Evolutionary conservation across 2,329 filamentous ascomycete species (phyloP), one percentile per base, ranked within the genome.

Genomic region (Ambrosiella cleistominuta): DNA sequence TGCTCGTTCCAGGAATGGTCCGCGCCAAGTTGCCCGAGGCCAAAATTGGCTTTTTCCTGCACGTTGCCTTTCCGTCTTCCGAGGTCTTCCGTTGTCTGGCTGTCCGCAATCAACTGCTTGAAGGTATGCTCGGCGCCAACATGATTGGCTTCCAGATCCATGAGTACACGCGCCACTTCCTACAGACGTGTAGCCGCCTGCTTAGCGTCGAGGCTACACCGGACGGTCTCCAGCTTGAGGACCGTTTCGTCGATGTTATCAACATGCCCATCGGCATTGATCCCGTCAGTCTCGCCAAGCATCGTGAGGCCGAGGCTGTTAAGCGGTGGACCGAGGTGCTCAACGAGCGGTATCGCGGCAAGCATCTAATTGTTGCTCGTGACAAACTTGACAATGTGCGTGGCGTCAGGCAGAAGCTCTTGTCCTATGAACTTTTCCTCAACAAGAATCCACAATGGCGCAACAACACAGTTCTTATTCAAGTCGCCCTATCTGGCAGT

Each of bases 331-430:
- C 95, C 54, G 74, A 81, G 54, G 85, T 83, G 27, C 85, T 97
- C 70, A 79, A 83, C 62, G 85, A 95, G 61, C 81, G 86, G 51
- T 97, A 96, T 71, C 79, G 83, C 63, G 88, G 83, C 64, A 96
- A 96, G 75, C 85, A 82, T 65, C 78, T 97, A 58, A 94, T 97
- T 64, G 90, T 96, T 11, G 88, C 88, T 8, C 83, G 91, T 56
- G 91, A 97, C 70, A 95, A 96, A 76, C 81, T 97, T 50, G 91
- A 97, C 68, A 83, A 87, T 63, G 87, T 97, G 59, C 85, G 90
- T 57, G 91, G 93, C 61, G 89, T 97, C 44, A 81, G 90, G 44
- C 91, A 95, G 71, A 97, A 97, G 75, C 78, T 97, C 5, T 75
- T 96, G 35, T 86, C 90, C 1, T 95, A 88, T 66, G 93, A 97